A percentile compares a stretch with the other conserved stretches of the same genome.
Evolutionary conservation across 257 asterid species (phyloP).

Genomic region (Jaltomata sinuosa): DNA sequence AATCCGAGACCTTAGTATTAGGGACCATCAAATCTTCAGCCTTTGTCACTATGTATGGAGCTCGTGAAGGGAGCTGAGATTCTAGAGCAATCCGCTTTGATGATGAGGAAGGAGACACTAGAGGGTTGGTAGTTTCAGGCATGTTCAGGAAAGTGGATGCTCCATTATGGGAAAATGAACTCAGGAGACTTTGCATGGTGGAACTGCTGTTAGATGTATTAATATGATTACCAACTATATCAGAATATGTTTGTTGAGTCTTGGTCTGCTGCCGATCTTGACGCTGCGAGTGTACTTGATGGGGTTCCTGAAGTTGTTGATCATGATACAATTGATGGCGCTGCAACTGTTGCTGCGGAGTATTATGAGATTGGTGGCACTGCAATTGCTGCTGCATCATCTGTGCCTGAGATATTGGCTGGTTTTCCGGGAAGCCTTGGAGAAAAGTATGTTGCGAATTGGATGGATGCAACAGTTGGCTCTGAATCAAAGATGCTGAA

Average conservation of each 20-base stretch:
- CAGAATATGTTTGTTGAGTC: constrained; percentile 54
- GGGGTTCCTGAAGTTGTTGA: constrained; percentile 37
- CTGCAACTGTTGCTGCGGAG: not conserved
- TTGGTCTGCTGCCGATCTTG: constrained; percentile 45
- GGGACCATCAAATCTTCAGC: constrained; percentile 44
- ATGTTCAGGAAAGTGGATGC: constrained; percentile 33
- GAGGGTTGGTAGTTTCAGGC: constrained; percentile 39
- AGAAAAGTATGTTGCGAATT: constrained; percentile 44
- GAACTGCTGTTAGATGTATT: constrained; percentile 35
- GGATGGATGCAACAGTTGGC: constrained; percentile 54
- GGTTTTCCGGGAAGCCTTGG: constrained; percentile 53
- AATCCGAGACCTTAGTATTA: constrained; percentile 49
- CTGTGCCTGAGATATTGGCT: constrained; percentile 58
- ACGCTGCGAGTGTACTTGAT: constrained; percentile 30
- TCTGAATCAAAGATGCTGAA: constrained; percentile 53
- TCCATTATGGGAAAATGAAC: constrained; percentile 58
- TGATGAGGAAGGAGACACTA: constrained; percentile 46
- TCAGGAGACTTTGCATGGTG: constrained; percentile 49
- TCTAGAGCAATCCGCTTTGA: constrained; percentile 72
- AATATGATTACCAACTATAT: constrained; percentile 44
- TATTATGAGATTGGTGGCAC: not conserved
- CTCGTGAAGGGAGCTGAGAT: constrained; percentile 49
- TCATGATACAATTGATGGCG: constrained; percentile 31
- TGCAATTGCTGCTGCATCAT: constrained; percentile 66
- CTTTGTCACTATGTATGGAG: constrained; percentile 48